Conservation (phyloP, 140 eudicot genomes). For the Bidens hawaiensis region DNA sequence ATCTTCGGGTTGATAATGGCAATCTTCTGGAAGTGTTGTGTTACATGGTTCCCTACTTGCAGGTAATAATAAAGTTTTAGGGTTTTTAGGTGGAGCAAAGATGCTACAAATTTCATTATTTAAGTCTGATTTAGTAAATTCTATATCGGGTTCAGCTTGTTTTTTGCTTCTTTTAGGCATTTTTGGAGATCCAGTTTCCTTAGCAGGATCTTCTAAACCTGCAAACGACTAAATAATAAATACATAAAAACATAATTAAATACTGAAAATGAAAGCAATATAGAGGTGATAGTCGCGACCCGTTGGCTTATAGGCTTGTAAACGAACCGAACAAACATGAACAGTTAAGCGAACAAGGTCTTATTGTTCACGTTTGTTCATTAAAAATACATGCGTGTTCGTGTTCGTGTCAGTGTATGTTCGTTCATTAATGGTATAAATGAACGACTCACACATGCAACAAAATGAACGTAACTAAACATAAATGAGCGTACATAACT, state of each 20-base stretch:
- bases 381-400: too few relatives aligned
- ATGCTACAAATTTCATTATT: conserved; percentile 34
- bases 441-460: too few relatives aligned
- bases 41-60: conserved; percentile 56
- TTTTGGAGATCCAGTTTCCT: conserved; percentile 49
- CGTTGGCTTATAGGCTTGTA: too few relatives aligned
- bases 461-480: too few relatives aligned
- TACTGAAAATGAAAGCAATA: not conserved
- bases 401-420: too few relatives aligned
- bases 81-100: conserved; percentile 87
- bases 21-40: conserved; percentile 92
- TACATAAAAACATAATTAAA: not conserved
- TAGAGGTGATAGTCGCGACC: not conserved
- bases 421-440: too few relatives aligned
- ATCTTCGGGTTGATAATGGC: conserved; percentile 95
- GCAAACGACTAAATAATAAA: conserved; percentile 10
- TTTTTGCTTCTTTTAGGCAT: conserved; percentile 53
- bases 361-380: too few relatives aligned
- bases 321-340: too few relatives aligned
- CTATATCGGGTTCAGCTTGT: conserved; percentile 64
- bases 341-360: too few relatives aligned
- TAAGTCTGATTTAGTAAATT: conserved; percentile 49
- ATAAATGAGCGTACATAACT: too few relatives aligned
- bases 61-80: conserved; percentile 62
- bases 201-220: conserved; percentile 53